Evolutionary conservation across 192 early-diverging fungal genomes (phyloP).

Genomic region (Dissophora globulifera): DNA sequence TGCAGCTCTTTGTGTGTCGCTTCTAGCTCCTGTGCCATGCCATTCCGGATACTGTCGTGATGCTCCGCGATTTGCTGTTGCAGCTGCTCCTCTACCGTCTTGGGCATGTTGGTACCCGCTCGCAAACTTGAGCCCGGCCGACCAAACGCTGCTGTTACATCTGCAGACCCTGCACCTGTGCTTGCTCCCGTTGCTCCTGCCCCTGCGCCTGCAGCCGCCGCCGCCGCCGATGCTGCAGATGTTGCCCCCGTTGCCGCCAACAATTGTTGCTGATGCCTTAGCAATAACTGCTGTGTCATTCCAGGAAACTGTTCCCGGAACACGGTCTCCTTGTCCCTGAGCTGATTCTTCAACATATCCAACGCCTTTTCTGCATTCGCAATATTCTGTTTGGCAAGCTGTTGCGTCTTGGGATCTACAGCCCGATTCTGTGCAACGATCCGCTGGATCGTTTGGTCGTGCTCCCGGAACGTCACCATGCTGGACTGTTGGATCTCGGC

Average conservation of each 20-base stretch:
- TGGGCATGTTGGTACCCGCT: conserved; percentile 8
- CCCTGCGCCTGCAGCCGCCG: background rate
- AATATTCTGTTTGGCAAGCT: conserved; percentile 12
- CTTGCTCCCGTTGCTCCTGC: background rate
- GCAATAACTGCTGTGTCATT: conserved; percentile 29
- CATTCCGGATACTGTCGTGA: conserved; percentile 24
- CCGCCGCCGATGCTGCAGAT: conserved; percentile 5
- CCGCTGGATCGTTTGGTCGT: conserved; percentile 18
- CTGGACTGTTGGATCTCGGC: conserved; percentile 22
- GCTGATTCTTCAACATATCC: conserved; percentile 13
- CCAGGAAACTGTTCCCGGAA: conserved; percentile 35
- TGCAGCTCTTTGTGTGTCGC: conserved; percentile 16
- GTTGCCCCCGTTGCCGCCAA: conserved; percentile 10
- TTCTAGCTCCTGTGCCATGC: conserved; percentile 33
- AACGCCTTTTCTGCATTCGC: conserved; percentile 28
- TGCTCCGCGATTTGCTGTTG: conserved; percentile 42
- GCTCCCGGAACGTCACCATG: conserved; percentile 23
- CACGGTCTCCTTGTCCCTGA: conserved; percentile 16
- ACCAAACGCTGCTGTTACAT: background rate
- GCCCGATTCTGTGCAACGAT: conserved; percentile 18
- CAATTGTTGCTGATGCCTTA: conserved; percentile 13
- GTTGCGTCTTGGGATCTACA: conserved; percentile 24
- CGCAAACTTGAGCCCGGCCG: background rate
- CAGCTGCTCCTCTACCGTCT: conserved; percentile 34
- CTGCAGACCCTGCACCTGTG: background rate